phyloP scores from a whole-genome alignment of 257 asterid genomes.

The Avicennia marina region DNA sequence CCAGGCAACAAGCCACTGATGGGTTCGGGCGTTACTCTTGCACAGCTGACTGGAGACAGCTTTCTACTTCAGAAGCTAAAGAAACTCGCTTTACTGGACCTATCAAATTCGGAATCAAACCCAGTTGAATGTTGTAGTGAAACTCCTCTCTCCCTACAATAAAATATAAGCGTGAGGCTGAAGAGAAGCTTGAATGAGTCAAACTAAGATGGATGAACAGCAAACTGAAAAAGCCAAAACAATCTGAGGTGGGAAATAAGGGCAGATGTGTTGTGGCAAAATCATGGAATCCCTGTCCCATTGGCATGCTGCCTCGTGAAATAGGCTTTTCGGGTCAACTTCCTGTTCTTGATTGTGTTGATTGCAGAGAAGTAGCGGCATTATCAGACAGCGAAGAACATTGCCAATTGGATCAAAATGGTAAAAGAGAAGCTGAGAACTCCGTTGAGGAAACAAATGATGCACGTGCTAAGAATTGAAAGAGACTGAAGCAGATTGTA shows the following conservation, averaged over 20 bases:
- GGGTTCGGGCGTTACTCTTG: conserved; percentile 44
- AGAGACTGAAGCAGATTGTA: conserved; percentile 22
- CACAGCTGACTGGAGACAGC: conserved; percentile 38
- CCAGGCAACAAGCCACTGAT: conserved; percentile 39
- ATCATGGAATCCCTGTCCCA: conserved; percentile 77
- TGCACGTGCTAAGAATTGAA: conserved; percentile 22
- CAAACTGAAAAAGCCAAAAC: conserved; percentile 16
- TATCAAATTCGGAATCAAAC: conserved; percentile 20
- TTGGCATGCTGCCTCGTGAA: conserved; percentile 67
- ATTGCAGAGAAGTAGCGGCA: conserved; percentile 16
- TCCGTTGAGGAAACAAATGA: conserved; percentile 25
- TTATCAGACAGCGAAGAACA: conserved; percentile 14
- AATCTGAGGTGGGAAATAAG: conserved; percentile 9
- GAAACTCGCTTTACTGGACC: conserved; percentile 32
- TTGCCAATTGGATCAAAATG: conserved; percentile 17
- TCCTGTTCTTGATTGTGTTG: conserved; percentile 39
- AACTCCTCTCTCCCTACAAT: conserved; percentile 37
- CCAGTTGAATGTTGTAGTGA: conserved; percentile 12
- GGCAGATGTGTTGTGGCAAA: conserved; percentile 47
- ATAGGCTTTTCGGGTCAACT: conserved; percentile 57
- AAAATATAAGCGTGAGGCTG: conserved; percentile 44
- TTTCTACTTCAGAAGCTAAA: conserved; percentile 50
- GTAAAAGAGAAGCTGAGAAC: conserved; percentile 51
- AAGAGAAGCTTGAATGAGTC: conserved; percentile 39
- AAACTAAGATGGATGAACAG: conserved; percentile 20